Evolutionary conservation across 108 stramenopile genomes (phyloP).

Genomic region (Cyclotella kingstonii): DNA sequence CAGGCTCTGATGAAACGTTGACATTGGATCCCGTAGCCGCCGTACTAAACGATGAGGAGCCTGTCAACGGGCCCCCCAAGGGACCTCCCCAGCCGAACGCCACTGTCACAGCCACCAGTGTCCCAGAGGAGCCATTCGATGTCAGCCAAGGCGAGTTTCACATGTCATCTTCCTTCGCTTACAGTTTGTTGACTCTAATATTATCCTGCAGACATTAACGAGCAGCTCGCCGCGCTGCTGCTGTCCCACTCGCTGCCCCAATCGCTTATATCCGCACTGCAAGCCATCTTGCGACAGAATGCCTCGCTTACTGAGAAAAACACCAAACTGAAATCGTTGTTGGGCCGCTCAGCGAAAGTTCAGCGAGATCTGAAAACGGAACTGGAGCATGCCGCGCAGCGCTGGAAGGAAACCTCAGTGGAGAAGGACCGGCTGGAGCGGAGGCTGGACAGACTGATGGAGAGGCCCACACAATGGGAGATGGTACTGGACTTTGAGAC

Average conservation of each 20-base stretch:
- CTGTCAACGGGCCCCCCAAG: too few species aligned
- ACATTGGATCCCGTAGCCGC: too few species aligned
- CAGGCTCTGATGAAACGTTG: too few species aligned
- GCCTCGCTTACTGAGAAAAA: constrained; percentile 74
- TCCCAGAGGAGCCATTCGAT: too few species aligned
- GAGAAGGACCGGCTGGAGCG: constrained; percentile 68
- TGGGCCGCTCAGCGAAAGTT: constrained; percentile 84
- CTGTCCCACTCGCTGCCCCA: constrained; percentile 28
- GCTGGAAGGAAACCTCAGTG: constrained; percentile 40
- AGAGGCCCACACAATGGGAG: constrained; percentile 83
- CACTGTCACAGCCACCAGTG: too few species aligned
- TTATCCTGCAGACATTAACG: constrained; percentile 18
- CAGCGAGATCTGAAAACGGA: constrained; percentile 84
- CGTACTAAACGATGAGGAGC: too few species aligned
- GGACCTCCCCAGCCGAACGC: too few species aligned
- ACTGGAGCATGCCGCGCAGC: constrained; percentile 56
- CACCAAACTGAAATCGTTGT: constrained; percentile 73
- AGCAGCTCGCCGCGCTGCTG: constrained; percentile 30
- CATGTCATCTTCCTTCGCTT: too few species aligned
- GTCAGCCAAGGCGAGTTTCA: too few species aligned
- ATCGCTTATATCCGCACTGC: constrained; percentile 44
- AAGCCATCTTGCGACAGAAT: constrained; percentile 65
- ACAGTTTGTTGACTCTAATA: too few species aligned
- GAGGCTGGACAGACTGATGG: constrained; percentile 71
- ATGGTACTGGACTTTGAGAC: constrained; percentile 88